Percentiles rank a stretch among this genome's conserved stretches.
These are phyloP conservation scores for Ophiostoma himal-ulmi DNA, from an alignment of 2,329 filamentous ascomycete genomes.

Conservation along the genomic window DNA sequence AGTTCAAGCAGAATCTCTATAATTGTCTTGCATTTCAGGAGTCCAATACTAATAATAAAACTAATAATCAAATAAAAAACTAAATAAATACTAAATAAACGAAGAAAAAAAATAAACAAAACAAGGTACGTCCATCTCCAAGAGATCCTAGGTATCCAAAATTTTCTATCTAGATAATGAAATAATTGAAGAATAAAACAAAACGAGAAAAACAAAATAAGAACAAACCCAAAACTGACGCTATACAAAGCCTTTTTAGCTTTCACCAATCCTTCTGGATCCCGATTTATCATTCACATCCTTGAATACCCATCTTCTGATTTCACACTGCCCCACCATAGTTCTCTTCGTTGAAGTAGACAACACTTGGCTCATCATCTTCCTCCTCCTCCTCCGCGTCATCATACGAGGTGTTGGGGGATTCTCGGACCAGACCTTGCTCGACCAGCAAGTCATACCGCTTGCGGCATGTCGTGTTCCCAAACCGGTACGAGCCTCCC, in stretches of 20 bases:
- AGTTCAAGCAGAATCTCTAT: background rate
- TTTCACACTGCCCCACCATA: background rate
- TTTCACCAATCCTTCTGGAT: background rate
- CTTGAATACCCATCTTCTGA: no score
- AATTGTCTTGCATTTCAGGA: background rate
- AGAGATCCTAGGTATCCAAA: background rate
- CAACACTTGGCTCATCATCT: background rate
- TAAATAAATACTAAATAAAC: background rate
- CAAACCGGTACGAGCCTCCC: conserved; percentile 55
- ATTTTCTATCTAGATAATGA: background rate
- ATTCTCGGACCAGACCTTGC: background rate
- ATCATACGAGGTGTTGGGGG: background rate
- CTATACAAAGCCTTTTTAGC: background rate
- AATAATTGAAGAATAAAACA: background rate
- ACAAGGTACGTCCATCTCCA: background rate
- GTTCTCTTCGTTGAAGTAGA: background rate
- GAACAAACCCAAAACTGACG: background rate
- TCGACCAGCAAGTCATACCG: conserved; percentile 47
- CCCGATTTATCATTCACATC: background rate
- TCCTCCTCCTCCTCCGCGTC: background rate
- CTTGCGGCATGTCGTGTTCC: conserved; percentile 53
- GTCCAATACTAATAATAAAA: background rate
- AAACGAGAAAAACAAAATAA: background rate
- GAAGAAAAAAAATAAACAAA: background rate
- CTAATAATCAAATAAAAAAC: background rate